Evolutionary conservation across 768 basidiomycete genomes (phyloP).

Genomic region (Lactifluus volemus): DNA sequence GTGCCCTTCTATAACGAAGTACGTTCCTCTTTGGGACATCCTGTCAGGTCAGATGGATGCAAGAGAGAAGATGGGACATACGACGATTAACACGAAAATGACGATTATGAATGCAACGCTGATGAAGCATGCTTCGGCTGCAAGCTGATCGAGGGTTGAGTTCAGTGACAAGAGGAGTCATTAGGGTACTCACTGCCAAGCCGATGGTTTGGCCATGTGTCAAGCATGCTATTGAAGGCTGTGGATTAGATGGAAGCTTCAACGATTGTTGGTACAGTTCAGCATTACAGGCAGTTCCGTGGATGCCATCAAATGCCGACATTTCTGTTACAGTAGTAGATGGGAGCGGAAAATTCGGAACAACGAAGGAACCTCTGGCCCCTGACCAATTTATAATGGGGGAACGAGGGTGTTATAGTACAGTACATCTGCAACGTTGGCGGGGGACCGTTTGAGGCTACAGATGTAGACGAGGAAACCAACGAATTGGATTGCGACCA

Average conservation of each 20-base stretch:
- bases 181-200: background rate
- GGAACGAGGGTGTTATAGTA: no score
- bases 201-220: background rate
- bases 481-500: no score
- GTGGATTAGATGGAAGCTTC: background rate
- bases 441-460: no score
- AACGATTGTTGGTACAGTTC: background rate
- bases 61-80: background rate
- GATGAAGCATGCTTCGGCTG: background rate
- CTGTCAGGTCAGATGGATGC: background rate
- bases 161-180: background rate
- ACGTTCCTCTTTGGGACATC: conserved; percentile 9
- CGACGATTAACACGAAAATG: background rate
- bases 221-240: background rate
- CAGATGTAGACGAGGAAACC: no score
- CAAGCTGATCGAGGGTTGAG: background rate
- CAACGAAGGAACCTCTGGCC: no score
- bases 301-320: background rate
- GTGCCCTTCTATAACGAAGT: background rate
- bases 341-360: no score
- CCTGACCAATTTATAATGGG: no score
- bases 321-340: background rate
- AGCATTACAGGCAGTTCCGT: background rate
- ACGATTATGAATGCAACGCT: background rate
- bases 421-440: no score